These are phyloP conservation scores for Arthrobotrys sinensis DNA, from an alignment of 2,329 filamentous ascomycete genomes.

Conservation along the genomic window DNA sequence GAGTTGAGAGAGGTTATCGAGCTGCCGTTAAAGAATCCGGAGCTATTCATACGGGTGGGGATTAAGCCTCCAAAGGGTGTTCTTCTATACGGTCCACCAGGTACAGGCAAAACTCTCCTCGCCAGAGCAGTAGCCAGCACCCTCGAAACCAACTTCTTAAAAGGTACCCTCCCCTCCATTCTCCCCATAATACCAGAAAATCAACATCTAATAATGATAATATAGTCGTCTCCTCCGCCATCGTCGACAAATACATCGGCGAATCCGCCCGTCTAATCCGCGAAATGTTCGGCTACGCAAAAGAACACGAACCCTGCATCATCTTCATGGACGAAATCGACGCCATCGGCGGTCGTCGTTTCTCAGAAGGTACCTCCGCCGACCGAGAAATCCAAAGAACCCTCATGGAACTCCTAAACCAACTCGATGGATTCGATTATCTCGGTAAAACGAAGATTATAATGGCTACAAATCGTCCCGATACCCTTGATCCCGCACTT, in stretches of 20 bases:
- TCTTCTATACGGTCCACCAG: conserved; percentile 92
- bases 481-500: conserved; percentile 93
- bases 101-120: conserved; percentile 95
- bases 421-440: conserved; percentile 99
- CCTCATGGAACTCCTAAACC: conserved; percentile 98
- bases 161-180: conserved; percentile 74
- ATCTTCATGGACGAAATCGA: conserved; percentile 99
- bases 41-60: conserved; percentile 94
- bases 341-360: conserved; percentile 94
- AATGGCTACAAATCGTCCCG: conserved; percentile 98
- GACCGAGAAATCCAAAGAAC: conserved; percentile 99
- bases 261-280: conserved; percentile 96
- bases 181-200: not conserved
- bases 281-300: conserved; percentile 99
- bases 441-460: conserved; percentile 99
- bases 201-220: conserved; percentile 52
- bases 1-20: conserved; percentile 98
- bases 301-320: conserved; percentile 99
- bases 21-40: conserved; percentile 96
- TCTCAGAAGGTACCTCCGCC: conserved; percentile 96
- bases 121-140: conserved; percentile 96
- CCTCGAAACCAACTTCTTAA: conserved; percentile 97
- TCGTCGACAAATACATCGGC: conserved; percentile 99
- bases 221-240: conserved; percentile 94
- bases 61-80: conserved; percentile 99